Conservation (phyloP, 108 stramenopile genomes). For the Stephanodiscus minutulus region DNA sequence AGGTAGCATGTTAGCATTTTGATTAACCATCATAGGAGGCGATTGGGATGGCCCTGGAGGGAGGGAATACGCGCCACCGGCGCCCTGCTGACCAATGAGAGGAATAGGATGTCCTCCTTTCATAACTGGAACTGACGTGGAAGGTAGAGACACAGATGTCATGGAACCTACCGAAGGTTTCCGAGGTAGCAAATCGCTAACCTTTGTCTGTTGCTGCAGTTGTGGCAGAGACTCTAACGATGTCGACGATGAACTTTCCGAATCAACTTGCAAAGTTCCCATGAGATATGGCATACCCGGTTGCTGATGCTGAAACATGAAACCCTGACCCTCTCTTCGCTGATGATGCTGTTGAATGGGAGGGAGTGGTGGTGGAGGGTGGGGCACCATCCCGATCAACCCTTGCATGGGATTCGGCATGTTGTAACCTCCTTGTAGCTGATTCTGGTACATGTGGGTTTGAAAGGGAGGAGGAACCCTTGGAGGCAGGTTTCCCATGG, state of each 20-base stretch:
- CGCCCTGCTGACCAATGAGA: conserved; percentile 3
- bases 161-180: conserved; percentile 20
- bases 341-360: conserved; percentile 6
- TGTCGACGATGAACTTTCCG: conserved; percentile 33
- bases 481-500: conserved; percentile 14
- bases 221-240: conserved; percentile 39
- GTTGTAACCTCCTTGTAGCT: not conserved
- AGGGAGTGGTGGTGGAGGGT: conserved; percentile 8
- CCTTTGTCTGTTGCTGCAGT: conserved; percentile 23
- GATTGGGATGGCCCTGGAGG: not conserved
- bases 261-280: conserved; percentile 9
- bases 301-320: conserved; percentile 1
- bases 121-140: conserved; percentile 22
- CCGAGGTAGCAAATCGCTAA: conserved; percentile 20
- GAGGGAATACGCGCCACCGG: not conserved
- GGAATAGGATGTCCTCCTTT: not conserved
- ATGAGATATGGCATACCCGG: not conserved
- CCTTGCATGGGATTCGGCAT: conserved; percentile 18
- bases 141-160: conserved; percentile 30
- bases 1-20: not conserved
- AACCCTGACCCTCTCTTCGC: conserved; percentile 1
- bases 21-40: not conserved
- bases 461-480: conserved; percentile 20
- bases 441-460: conserved; percentile 22
- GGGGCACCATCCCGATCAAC: conserved; percentile 8